Evolutionary conservation across 306 rosid species (phyloP).

Genomic region (Cucurbita pepo): DNA sequence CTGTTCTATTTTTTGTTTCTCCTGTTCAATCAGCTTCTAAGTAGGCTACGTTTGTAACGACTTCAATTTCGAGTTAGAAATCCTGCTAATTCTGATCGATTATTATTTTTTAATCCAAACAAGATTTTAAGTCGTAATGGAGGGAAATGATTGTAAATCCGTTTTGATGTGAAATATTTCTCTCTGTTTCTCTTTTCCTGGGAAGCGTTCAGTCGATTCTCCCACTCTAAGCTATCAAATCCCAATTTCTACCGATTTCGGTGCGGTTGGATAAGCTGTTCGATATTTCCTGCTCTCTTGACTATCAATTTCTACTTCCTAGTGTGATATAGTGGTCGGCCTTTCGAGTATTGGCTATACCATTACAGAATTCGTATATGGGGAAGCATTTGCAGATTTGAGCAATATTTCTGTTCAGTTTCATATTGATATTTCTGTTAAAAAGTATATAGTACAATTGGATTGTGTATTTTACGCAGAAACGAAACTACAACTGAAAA

Average conservation of each 20-base stretch:
- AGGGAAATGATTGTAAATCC: background rate
- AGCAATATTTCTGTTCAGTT: background rate
- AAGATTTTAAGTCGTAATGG: background rate
- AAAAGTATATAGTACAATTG: background rate
- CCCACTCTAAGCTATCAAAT: background rate
- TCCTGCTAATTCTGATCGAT: background rate
- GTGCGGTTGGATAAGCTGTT: background rate
- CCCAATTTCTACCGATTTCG: too few relatives aligned
- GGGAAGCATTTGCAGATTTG: background rate
- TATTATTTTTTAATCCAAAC: background rate
- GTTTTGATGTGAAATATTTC: background rate
- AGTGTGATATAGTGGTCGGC: background rate
- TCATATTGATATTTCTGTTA: background rate
- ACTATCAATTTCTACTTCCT: background rate
- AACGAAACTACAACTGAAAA: background rate
- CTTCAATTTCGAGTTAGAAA: background rate
- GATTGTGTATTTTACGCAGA: background rate
- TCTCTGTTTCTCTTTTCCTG: background rate
- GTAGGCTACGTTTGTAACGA: background rate
- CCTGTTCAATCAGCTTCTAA: background rate
- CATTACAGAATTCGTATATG: background rate
- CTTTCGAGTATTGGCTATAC: background rate
- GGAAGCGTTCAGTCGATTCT: background rate
- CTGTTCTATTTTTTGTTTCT: background rate
- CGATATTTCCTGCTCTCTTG: background rate